Base-by-base conservation (phyloP, 2,329 filamentous ascomycete species). In the Xenoacremonium recifei region DNA sequence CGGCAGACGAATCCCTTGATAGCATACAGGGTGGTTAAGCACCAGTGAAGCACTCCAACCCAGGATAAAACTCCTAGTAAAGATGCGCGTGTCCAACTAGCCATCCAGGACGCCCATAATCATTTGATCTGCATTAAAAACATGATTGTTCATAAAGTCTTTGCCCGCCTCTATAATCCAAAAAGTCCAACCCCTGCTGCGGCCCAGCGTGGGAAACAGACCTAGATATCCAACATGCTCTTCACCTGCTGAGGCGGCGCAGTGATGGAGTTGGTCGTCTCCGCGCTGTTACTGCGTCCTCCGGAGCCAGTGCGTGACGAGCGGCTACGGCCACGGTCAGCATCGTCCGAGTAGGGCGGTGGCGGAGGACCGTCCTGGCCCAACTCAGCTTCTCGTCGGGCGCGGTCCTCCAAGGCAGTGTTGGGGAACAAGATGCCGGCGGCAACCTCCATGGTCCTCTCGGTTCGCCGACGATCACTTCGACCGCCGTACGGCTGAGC, bases 201-300 rank as follows among this genome's bases (percentile, higher is more conserved):
- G n/a, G n/a, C n/a, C n/a, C n/a, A n/a, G n/a, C n/a, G n/a, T n/a
- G n/a, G n/a, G n/a, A n/a, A n/a, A n/a, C 20, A 29, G 15, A 20
- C 10, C 40, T 61, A 81, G 12, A 81, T 55, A 52, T 82, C 78
- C 51, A 82, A 50, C 78, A 82, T 82, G 55, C 78, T 81, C 53
- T 65, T 68, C 5, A 80, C 62, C 53, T 77, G 71, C 55, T 79
- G 75, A n/a, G 76, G 75, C 40, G 69, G 70, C n/a, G 59, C 66
- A 6, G 58, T 65, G 11, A 73, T 61, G 5, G 75, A 79, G 34
- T 67, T 60, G n/a, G 62, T 64, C 25, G 76, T 76, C 34, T 61
- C 67, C 1, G 66, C 64, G 48, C 75, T 78, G 31, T 66, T 60
- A 39, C 70, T 73, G 34, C 75, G 66, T 21, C 63, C 65, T 10